Percentiles rank a stretch among this genome's conserved stretches.
Conservation (phyloP, 2,329 filamentous ascomycete species). For the Nothophoma quercina region DNA sequence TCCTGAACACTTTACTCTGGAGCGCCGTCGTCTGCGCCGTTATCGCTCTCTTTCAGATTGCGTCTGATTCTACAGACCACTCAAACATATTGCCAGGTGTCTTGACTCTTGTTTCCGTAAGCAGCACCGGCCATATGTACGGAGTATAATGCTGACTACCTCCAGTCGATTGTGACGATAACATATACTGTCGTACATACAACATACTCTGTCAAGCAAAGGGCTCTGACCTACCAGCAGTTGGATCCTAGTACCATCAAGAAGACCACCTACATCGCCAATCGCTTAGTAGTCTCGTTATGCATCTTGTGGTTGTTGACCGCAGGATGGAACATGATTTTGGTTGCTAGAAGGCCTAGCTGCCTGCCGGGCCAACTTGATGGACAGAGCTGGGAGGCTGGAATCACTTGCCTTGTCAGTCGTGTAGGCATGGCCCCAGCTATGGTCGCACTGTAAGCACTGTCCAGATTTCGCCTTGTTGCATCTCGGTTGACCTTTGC, state of each 20-base stretch:
- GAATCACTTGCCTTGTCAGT: slow-evolving; percentile 40
- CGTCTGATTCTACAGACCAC: slow-evolving; percentile 35
- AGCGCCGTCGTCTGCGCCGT: slow-evolving; percentile 39
- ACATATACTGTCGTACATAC: slow-evolving; percentile 47
- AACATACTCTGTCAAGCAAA: slow-evolving; percentile 43
- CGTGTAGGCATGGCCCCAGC: slow-evolving; percentile 43
- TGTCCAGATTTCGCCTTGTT: not conserved
- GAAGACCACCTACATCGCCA: slow-evolving; percentile 43
- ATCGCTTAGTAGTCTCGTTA: slow-evolving; percentile 41
- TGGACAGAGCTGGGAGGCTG: slow-evolving; percentile 43
- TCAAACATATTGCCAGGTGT: slow-evolving; percentile 41
- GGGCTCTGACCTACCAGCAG: slow-evolving; percentile 37
- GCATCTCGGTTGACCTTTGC: not conserved
- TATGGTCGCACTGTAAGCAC: slow-evolving; percentile 43
- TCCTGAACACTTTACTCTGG: slow-evolving; percentile 47
- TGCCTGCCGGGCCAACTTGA: slow-evolving; percentile 36
- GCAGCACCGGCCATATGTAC: slow-evolving; percentile 11
- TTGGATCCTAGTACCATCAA: slow-evolving; percentile 32
- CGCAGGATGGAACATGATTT: slow-evolving; percentile 50
- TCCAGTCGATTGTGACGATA: slow-evolving; percentile 44
- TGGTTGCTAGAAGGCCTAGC: slow-evolving; percentile 46
- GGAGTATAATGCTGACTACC: no score
- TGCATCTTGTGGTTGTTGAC: slow-evolving; percentile 50
- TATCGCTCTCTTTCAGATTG: slow-evolving; percentile 41
- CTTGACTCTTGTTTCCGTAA: slow-evolving; percentile 44